A percentile compares a stretch with the other conserved stretches of the same genome.
phyloP scores from a whole-genome alignment of 2,329 filamentous ascomycete genomes.

The Botrytis cinerea region DNA sequence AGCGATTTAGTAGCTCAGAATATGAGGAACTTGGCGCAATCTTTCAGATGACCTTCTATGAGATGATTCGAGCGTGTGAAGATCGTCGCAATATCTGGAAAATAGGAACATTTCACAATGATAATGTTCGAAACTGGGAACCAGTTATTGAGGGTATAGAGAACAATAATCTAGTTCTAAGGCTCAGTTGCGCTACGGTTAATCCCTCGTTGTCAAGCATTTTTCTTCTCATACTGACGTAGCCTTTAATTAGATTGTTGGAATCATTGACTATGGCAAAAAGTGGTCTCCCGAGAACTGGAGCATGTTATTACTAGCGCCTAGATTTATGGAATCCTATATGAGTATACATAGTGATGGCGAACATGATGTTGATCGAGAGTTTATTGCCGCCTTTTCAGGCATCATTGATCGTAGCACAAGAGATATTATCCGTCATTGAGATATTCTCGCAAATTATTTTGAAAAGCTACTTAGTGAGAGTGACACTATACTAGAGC shows the following conservation, averaged over 20 bases:
- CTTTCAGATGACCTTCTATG: too few species aligned
- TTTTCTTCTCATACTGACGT: not conserved
- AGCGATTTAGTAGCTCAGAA: too few species aligned
- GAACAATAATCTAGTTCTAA: not conserved
- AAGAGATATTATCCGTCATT: not conserved
- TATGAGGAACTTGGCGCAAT: too few species aligned
- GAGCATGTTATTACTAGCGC: not conserved
- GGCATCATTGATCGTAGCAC: not conserved
- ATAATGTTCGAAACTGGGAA: too few species aligned
- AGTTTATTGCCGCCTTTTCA: not conserved
- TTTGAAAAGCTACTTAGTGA: not conserved
- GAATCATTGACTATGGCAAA: rapidly evolving
- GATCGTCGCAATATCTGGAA: too few species aligned
- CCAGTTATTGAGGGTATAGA: too few species aligned
- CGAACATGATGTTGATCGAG: not conserved
- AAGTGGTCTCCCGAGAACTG: not conserved
- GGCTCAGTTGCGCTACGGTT: not conserved
- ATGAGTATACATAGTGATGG: too few species aligned
- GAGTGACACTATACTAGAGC: not conserved
- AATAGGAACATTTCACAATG: too few species aligned
- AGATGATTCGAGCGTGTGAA: too few species aligned
- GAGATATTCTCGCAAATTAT: not conserved
- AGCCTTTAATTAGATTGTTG: not conserved
- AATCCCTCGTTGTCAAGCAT: rapidly evolving
- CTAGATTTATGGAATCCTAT: too few species aligned